phyloP scores from a whole-genome alignment of 2,329 filamentous ascomycete species.

The Calonectria multiphialidica region DNA sequence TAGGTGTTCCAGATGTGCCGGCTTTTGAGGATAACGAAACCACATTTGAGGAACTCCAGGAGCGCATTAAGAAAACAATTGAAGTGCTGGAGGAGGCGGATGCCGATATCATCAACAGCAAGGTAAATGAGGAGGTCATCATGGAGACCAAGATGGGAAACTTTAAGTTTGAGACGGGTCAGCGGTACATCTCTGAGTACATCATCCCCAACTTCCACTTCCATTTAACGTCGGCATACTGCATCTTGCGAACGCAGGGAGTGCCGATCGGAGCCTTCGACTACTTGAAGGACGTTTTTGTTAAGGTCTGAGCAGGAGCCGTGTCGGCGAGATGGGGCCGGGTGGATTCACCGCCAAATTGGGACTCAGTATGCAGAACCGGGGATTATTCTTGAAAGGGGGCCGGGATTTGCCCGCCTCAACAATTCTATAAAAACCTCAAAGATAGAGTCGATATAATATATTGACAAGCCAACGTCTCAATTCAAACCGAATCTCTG shows the following conservation, averaged over 20 bases:
- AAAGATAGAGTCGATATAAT: not conserved
- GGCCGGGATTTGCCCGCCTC: conserved; percentile 40
- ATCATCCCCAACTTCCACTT: conserved; percentile 72
- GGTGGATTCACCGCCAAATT: not conserved
- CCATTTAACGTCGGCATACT: conserved; percentile 68
- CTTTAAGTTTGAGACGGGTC: conserved; percentile 44
- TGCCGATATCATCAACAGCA: conserved; percentile 35
- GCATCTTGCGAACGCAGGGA: conserved; percentile 66
- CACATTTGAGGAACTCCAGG: conserved; percentile 47
- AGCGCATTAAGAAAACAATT: conserved; percentile 42
- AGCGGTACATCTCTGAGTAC: conserved; percentile 57
- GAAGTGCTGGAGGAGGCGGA: conserved; percentile 46
- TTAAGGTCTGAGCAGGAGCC: conserved; percentile 24
- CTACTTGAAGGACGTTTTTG: conserved; percentile 54
- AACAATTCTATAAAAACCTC: conserved; percentile 33
- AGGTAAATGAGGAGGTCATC: conserved; percentile 39
- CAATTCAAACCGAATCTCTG: not conserved
- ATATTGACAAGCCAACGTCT: not conserved
- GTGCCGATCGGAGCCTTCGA: conserved; percentile 70
- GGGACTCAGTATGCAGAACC: conserved; percentile 33
- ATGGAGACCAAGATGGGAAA: conserved; percentile 41
- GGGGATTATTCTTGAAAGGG: conserved; percentile 41
- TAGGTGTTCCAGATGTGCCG: conserved; percentile 32
- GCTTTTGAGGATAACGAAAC: conserved; percentile 40
- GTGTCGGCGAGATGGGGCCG: not conserved